A percentile compares a stretch with the other conserved stretches of the same genome.
Evolutionary conservation across 805 yeast species (phyloP).

Genomic region (Zygotorulaspora florentina): DNA sequence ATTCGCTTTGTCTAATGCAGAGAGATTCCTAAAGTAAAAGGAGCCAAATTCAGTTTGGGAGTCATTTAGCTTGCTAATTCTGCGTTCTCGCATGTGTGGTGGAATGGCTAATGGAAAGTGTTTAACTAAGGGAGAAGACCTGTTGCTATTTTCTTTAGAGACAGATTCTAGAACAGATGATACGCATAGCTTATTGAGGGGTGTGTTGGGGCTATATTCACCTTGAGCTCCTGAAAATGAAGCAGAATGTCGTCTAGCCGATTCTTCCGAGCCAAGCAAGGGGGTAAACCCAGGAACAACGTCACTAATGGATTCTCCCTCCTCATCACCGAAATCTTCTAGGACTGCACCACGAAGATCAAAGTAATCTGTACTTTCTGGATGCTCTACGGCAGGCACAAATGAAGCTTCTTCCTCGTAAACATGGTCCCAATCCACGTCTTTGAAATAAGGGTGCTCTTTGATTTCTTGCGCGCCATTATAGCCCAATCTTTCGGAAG

Average conservation of each 20-base stretch:
- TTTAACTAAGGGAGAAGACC: conserved; percentile 35
- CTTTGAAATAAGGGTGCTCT: conserved; percentile 70
- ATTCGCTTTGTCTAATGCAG: conserved; percentile 89
- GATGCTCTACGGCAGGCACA: conserved; percentile 72
- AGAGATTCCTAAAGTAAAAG: conserved; percentile 81
- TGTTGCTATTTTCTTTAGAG: conserved; percentile 30
- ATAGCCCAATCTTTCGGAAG: conserved; percentile 66
- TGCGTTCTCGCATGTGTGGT: conserved; percentile 59
- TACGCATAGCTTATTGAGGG: conserved; percentile 27
- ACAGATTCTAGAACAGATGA: conserved; percentile 30
- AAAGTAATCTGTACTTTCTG: conserved; percentile 87
- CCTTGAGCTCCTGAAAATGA: conserved; percentile 1
- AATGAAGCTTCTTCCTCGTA: conserved; percentile 74
- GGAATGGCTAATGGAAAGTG: conserved; percentile 48
- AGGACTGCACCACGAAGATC: conserved; percentile 84
- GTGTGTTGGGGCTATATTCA: conserved; percentile 17
- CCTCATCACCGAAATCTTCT: conserved; percentile 35
- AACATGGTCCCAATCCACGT: conserved; percentile 68
- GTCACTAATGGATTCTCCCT: conserved; percentile 9
- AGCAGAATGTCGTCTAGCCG: conserved; percentile 11
- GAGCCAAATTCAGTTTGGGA: conserved; percentile 81
- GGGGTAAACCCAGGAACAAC: conserved; percentile 41
- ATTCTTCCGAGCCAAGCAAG: conserved; percentile 32
- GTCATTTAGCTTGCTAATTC: conserved; percentile 69
- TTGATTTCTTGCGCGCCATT: conserved; percentile 77